Evolutionary conservation across 495 filamentous ascomycete genomes (phyloP).

Genomic region (Pyrenula aspistea): DNA sequence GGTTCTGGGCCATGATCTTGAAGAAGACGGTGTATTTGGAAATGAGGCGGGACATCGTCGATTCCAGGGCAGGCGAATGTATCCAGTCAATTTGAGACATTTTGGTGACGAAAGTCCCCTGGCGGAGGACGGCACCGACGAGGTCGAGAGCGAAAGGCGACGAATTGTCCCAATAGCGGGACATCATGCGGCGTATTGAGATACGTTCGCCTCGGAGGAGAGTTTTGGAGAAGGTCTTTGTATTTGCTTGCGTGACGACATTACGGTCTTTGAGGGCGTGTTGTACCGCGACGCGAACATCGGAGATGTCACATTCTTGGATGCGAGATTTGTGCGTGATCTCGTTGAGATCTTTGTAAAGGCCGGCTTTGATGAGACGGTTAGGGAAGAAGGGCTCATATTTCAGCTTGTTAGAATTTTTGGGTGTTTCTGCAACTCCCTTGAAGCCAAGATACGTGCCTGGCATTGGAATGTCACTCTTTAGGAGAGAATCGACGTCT

Average conservation of each 20-base stretch:
- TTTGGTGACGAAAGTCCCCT: constrained; percentile 70
- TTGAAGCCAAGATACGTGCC: constrained; percentile 43
- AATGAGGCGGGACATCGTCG: constrained; percentile 57
- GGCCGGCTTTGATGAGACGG: constrained; percentile 33
- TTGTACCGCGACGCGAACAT: constrained; percentile 21
- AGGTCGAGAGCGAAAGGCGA: constrained; percentile 64
- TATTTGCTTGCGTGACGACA: constrained; percentile 6
- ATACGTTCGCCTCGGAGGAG: constrained; percentile 25
- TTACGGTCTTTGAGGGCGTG: constrained; percentile 11
- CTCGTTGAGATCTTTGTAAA: constrained; percentile 22
- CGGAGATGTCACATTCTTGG: constrained; percentile 1
- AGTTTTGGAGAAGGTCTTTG: not conserved
- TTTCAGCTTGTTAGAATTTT: not conserved
- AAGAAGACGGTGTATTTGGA: constrained; percentile 63
- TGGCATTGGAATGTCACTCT: constrained; percentile 40
- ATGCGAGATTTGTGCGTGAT: constrained; percentile 12
- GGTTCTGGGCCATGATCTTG: constrained; percentile 45
- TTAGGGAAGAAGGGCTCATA: constrained; percentile 45
- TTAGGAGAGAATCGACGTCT: constrained; percentile 35
- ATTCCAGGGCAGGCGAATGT: constrained; percentile 46
- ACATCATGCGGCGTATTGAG: constrained; percentile 62
- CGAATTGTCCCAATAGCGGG: constrained; percentile 66
- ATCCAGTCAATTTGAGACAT: constrained; percentile 73
- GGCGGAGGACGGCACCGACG: constrained; percentile 65
- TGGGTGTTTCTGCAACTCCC: constrained; percentile 16